Base-by-base conservation (phyloP, 352 stramenopile species). In the Phytophthora sp. region DNA sequence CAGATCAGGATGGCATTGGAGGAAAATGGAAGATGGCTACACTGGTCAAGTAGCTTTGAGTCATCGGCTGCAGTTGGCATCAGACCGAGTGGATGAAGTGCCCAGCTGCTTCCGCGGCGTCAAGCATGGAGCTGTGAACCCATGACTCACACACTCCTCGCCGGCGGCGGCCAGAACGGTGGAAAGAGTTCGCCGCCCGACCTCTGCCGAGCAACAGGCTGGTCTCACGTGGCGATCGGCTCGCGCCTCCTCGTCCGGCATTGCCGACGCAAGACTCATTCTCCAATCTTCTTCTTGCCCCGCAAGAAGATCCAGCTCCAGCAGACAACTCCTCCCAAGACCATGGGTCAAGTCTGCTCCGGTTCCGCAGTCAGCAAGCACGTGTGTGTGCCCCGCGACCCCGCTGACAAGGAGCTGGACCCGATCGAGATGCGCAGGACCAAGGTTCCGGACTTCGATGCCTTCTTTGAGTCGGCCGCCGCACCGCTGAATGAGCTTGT, bases 261-360 rank as follows among this genome's bases (percentile, higher is more conserved):
- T 9, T n/a, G 5, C 15, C 18, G 15, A 24, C 26, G 32, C 20
- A 17, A 24, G 2, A 30, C 24, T 82, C 73, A 82, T 61, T 82
- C 59, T 17, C 48, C 69, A 58, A 77, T 68, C 49, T 67, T 59
- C 66, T 31, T 49, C 49, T 63, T 66, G 62, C 66, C 53, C 53
- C 31, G 20, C 62, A 72, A 62, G 54, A 54, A 52, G 50, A 26
- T 28, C 31, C 61, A 17, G 38, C 34, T 44, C 28, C 23, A 56
- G 20, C 27, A 27, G 18, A 17, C 38, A 18, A 26, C 28, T 24
- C 35, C 26, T 37, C 15, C 32, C 43, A 51, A 30, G 5, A 72
- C 44, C 30, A 88, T 88, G 79, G 79, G 79, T 39, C 74, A 88
- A 69, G 79, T 86, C 30, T 88, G 79, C 39, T 82, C 74, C 44